Percentiles rank a stretch among this genome's conserved stretches.
Evolutionary conservation across 257 asterid species (phyloP).

Genomic region (Echium plantagineum): DNA sequence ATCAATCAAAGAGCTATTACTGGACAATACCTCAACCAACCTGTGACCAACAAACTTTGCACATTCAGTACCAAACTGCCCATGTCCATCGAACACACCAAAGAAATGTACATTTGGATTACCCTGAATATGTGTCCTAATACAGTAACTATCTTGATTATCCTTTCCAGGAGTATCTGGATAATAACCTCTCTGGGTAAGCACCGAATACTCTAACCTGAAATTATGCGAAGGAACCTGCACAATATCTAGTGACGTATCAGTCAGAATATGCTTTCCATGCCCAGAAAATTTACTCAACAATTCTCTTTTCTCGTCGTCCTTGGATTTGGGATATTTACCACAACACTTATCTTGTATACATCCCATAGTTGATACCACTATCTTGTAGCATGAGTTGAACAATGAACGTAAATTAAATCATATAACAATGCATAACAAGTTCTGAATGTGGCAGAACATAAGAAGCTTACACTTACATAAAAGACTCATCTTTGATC

Average conservation of each 20-base stretch:
- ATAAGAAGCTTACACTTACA: not conserved
- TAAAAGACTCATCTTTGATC: not conserved
- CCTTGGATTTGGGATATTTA: conserved; percentile 35
- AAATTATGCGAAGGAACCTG: conserved; percentile 73
- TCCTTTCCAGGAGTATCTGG: conserved; percentile 53
- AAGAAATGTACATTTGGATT: conserved; percentile 6
- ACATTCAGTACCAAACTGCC: conserved; percentile 4
- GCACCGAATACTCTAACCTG: conserved; percentile 55
- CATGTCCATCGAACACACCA: conserved; percentile 6
- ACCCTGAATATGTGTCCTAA: not conserved
- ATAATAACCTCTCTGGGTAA: conserved; percentile 76
- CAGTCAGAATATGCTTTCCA: conserved; percentile 28
- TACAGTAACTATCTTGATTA: conserved; percentile 3
- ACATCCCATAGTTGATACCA: conserved; percentile 59
- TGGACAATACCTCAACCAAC: conserved; percentile 1
- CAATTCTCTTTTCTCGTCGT: conserved; percentile 43
- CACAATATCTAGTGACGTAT: conserved; percentile 43
- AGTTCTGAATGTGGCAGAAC: too few species aligned
- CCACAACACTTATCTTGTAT: conserved; percentile 82
- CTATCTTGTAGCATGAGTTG: not conserved
- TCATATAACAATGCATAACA: not conserved
- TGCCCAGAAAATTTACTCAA: conserved; percentile 26
- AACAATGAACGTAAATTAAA: too few species aligned
- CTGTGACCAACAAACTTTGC: conserved; percentile 3
- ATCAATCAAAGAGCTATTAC: not conserved